Evolutionary conservation across 352 stramenopile genomes (phyloP), one percentile per base, ranked within the genome.

Genomic region (Aphanomyces cochlioides): DNA sequence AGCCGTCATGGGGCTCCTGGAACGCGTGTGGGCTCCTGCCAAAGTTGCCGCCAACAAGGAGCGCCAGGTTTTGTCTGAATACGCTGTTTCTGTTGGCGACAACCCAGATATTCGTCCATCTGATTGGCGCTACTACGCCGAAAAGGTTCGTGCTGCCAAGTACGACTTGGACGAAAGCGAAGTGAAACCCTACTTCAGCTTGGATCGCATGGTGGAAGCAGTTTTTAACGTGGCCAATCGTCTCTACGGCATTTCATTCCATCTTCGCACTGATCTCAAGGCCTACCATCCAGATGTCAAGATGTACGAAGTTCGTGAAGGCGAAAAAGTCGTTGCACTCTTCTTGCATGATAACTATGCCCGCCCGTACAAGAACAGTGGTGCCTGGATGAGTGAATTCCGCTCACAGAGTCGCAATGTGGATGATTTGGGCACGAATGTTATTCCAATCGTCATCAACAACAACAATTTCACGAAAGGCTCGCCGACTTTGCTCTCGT

Each of bases 91-190:
- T 38, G 75, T 64, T 17, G 75, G 77, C 21, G 75, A 82, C 56
- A 73, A 81, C 58, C 73, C 73, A 28, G 77, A 75, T 6, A 77
- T 91, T 53, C 66, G 87, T 45, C 64, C 82, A 1, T 90, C 78
- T 77, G 84, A 91, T 79, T 91, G 84, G 84, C 72, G 81, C n/a
- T 90, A 78, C 68, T 87, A 88, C 68, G 80, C 84, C 0, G 81
- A 89, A 59, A 75, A 88, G 60, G 84, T 91, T 5, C 73, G 81
- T 17, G 66, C 78, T 5, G 74, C 75, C 7, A 85, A 82, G 56
- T 91, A 86, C 69, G 73, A 86, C 65, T 84, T 90, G 71, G 83
- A 91, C 66, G 80, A 91, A 39, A 74, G 54, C 69, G 57, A 83
- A 47, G 69, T 91, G 56, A 90, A 90, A 58, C 81, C 83, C 5